phyloP scores from a whole-genome alignment of 2,329 filamentous ascomycete species.

The Fusarium irregulare region DNA sequence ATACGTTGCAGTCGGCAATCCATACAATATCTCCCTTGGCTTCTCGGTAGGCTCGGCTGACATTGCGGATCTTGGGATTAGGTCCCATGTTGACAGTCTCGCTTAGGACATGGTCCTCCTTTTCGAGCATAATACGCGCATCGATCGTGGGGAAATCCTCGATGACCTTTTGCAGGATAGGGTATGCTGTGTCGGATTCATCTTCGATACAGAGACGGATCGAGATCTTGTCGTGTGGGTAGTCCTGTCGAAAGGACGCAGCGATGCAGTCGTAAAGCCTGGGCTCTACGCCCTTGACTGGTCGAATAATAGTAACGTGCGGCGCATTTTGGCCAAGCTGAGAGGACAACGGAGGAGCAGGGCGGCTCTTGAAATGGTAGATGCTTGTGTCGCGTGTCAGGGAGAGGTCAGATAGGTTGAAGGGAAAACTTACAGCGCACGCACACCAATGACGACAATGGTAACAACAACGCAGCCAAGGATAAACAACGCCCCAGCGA shows the following conservation, averaged over 20 bases:
- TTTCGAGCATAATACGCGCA: constrained; percentile 80
- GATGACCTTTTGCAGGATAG: constrained; percentile 77
- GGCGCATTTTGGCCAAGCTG: constrained; percentile 68
- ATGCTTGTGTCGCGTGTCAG: constrained; percentile 53
- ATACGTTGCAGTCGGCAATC: constrained; percentile 97
- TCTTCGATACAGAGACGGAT: constrained; percentile 86
- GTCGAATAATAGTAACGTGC: constrained; percentile 89
- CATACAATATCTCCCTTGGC: constrained; percentile 89
- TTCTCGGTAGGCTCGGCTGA: constrained; percentile 92
- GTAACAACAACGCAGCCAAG: constrained; percentile 65
- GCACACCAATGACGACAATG: constrained; percentile 68
- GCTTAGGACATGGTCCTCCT: constrained; percentile 77
- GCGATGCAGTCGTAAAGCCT: constrained; percentile 92
- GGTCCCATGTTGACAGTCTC: constrained; percentile 77
- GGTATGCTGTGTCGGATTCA: constrained; percentile 78
- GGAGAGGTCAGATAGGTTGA: neutral
- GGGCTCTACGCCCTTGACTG: constrained; percentile 91
- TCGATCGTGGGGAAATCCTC: constrained; percentile 78
- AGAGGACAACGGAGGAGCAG: constrained; percentile 63
- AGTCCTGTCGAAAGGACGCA: constrained; percentile 84
- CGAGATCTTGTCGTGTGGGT: constrained; percentile 79
- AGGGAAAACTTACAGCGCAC: constrained; percentile 61
- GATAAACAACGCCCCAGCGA: constrained; percentile 61
- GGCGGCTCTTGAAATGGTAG: constrained; percentile 63
- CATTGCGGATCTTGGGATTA: constrained; percentile 98